Base-by-base conservation (phyloP, 305 asterid species). In the Stenogyne calaminthoides region DNA sequence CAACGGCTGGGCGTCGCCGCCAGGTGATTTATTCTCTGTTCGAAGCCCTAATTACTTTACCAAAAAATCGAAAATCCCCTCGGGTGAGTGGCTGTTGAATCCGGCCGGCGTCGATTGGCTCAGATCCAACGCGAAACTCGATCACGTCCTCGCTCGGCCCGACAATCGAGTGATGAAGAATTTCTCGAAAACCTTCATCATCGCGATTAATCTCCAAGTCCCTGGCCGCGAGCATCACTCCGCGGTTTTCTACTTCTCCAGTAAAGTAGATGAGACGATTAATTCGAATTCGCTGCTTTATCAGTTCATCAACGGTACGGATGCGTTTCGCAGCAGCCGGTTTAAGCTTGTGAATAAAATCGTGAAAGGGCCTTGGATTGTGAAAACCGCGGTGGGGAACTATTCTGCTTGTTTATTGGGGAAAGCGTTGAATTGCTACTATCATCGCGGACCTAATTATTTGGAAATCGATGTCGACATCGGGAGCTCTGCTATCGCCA, bases 1-100 rank as follows among this genome's bases (percentile, higher is more conserved):
- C 77, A 93, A 91, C 83, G 98, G 98, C 22, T 93, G 98, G 98
- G 94, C 97, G 6, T 89, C 98, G 22, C 97, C 98, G 2, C 97
- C 96, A 0, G 97, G 98, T 0, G 91, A 91, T 14, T 47, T 84
- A 0, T 91, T 93, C 83, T 70, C 76, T 16, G 85, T 93, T 65
- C 97, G 98, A 0, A 94, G 91, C 16, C 90, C 88, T 8, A 83
- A 89, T 73, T 93, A 88, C 89, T 85, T 91, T 52, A 56, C 93
- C n/a, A 89, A 80, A 57, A 93, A 80, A 70, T 34, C 75, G 18
- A 91, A 93, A 83, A 27, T 54, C 20, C 94, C 94, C 0, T 86
- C 97, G 29, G 96, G 91, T 6, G 76, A 82, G 32, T 87, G 90
- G 89, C 85, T 91, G 42, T 75, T 93, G 72, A 87, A 84, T 27